Percentiles rank a stretch among this genome's conserved stretches.
Evolutionary conservation across 1,284 basidiomycete species (phyloP).

Genomic region (Trametes hirsuta): DNA sequence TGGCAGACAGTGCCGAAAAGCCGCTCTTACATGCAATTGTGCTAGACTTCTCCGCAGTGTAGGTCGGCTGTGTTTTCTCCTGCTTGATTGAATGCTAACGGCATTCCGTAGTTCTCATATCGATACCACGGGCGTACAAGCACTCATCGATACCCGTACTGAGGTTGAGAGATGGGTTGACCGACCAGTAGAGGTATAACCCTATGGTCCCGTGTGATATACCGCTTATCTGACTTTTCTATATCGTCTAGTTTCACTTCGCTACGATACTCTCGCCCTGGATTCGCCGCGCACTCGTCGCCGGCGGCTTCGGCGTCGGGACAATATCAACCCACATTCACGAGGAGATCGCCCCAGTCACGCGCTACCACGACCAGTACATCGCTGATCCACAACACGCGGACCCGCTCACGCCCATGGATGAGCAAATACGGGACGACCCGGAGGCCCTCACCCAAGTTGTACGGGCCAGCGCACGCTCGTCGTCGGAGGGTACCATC

Average conservation of each 20-base stretch:
- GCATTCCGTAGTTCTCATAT: conserved; percentile 59
- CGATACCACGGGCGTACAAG: conserved; percentile 89
- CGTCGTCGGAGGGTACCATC: conserved; percentile 28
- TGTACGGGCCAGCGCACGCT: conserved; percentile 13
- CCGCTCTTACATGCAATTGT: conserved; percentile 84
- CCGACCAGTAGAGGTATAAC: conserved; percentile 60
- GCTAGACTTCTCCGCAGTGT: conserved; percentile 89
- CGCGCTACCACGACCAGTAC: conserved; percentile 54
- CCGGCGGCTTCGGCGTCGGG: conserved; percentile 80
- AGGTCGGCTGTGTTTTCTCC: conserved; percentile 33
- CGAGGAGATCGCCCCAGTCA: conserved; percentile 74
- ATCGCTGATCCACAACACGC: conserved; percentile 32
- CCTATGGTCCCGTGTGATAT: too few species aligned
- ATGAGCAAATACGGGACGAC: conserved; percentile 14
- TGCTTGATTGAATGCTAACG: not conserved
- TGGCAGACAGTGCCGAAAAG: conserved; percentile 52
- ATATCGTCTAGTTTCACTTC: conserved; percentile 69
- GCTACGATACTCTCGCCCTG: conserved; percentile 87
- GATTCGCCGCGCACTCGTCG: conserved; percentile 88
- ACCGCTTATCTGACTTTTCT: not conserved
- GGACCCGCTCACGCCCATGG: conserved; percentile 1
- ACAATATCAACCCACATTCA: conserved; percentile 44
- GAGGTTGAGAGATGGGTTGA: conserved; percentile 89
- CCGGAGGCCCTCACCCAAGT: conserved; percentile 11
- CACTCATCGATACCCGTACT: conserved; percentile 83